phyloP scores from a whole-genome alignment of 805 yeast species.

The Schizosaccharomyces octosporus region DNA sequence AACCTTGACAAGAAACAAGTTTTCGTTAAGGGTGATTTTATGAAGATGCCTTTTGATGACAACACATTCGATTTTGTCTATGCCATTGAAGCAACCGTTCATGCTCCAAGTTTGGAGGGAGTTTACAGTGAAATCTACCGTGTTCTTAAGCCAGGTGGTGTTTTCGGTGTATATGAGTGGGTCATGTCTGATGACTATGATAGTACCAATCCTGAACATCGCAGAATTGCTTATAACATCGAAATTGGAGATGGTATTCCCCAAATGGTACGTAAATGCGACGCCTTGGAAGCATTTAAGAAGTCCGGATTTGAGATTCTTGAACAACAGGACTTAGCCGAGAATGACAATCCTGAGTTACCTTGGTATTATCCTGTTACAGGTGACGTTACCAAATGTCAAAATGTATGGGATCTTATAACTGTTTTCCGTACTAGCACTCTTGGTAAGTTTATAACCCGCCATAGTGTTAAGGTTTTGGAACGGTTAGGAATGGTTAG shows the following conservation, averaged over 20 bases:
- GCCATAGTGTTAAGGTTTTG: conserved; percentile 51
- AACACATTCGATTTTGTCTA: conserved; percentile 85
- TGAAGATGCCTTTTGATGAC: conserved; percentile 92
- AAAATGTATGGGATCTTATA: conserved; percentile 47
- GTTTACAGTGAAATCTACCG: conserved; percentile 85
- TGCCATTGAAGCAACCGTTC: conserved; percentile 96
- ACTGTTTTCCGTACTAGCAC: conserved; percentile 74
- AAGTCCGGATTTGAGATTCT: conserved; percentile 69
- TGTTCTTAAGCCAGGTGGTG: conserved; percentile 93
- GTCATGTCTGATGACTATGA: conserved; percentile 91
- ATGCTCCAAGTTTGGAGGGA: conserved; percentile 89
- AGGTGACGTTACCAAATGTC: conserved; percentile 80
- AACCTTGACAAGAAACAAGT: conserved; percentile 49
- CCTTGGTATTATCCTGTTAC: conserved; percentile 97
- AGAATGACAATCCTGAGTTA: conserved; percentile 39
- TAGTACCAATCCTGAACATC: conserved; percentile 64
- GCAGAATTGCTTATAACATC: conserved; percentile 86
- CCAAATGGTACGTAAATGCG: conserved; percentile 68
- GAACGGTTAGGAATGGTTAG: conserved; percentile 80
- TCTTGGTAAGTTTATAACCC: conserved; percentile 69
- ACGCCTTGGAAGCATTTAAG: conserved; percentile 68
- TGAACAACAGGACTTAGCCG: conserved; percentile 62
- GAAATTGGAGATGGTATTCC: conserved; percentile 98
- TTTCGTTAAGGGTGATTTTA: conserved; percentile 90
- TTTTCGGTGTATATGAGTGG: conserved; percentile 96